Evolutionary conservation across 78 protist genomes (phyloP).

Genomic region (Emiliania huxleyi): DNA sequence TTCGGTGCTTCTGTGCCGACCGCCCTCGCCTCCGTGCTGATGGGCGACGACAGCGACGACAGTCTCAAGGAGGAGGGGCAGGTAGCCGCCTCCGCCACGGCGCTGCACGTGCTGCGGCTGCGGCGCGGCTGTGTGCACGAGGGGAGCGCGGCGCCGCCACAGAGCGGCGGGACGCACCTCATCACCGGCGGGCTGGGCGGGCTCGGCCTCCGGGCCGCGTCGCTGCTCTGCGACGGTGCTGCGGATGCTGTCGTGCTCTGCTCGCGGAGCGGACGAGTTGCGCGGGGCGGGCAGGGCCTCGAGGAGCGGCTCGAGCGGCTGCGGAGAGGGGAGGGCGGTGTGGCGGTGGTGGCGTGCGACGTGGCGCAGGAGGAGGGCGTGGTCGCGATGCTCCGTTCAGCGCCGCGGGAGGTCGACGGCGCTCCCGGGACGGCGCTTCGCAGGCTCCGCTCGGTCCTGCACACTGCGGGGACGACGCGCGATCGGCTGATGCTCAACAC

Average conservation of each 20-base stretch:
- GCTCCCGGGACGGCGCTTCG: no score
- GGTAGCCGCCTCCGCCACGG: not conserved
- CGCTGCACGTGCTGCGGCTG: not conserved
- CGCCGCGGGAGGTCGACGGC: no score
- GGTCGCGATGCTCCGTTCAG: no score
- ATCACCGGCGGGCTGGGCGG: conserved; percentile 44
- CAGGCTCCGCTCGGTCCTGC: not conserved
- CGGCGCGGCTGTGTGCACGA: not conserved
- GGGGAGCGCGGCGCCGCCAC: not conserved
- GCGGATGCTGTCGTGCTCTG: not conserved
- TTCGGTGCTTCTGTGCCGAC: not conserved
- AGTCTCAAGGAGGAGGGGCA: not conserved
- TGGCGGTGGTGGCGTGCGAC: not conserved
- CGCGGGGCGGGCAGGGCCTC: not conserved
- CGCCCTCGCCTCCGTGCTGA: no score
- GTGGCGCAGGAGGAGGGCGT: no score
- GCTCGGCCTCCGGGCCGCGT: not conserved
- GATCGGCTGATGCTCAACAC: not conserved
- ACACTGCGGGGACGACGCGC: not conserved
- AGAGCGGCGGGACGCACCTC: not conserved
- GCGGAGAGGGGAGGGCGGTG: not conserved
- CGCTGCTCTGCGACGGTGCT: not conserved
- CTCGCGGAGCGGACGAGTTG: not conserved
- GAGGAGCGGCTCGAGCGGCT: not conserved
- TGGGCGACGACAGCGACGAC: no score